Conservation (phyloP, 2,329 filamentous ascomycete genomes). For the Fusarium compactum region DNA sequence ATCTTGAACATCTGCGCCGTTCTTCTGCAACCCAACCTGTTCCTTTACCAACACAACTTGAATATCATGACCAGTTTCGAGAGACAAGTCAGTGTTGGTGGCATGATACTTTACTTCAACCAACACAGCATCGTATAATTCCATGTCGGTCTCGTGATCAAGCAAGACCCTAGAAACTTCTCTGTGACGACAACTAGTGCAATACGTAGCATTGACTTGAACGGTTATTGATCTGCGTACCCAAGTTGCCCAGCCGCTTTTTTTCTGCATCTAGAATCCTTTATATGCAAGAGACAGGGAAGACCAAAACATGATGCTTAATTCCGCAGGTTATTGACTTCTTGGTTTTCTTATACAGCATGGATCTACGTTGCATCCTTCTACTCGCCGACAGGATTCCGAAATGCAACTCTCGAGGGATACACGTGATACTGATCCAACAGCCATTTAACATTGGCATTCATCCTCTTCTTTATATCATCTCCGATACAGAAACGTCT, state of each 20-base stretch:
- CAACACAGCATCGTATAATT: conserved; percentile 2
- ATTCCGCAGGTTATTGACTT: neutral
- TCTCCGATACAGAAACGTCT: neutral
- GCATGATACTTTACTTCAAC: conserved; percentile 6
- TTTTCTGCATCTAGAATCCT: conserved; percentile 11
- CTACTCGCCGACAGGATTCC: neutral
- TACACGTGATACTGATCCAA: conserved; percentile 10
- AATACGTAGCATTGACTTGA: neutral
- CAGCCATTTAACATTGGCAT: neutral
- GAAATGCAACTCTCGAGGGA: neutral
- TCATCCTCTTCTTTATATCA: neutral
- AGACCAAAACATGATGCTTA: neutral
- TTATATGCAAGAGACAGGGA: neutral
- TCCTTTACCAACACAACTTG: neutral
- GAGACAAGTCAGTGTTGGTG: neutral
- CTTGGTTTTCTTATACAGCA: neutral
- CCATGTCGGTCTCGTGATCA: conserved; percentile 9
- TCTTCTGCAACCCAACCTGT: conserved; percentile 11
- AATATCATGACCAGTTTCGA: conserved; percentile 4
- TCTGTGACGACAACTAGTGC: neutral
- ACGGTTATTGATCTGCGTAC: conserved; percentile 1
- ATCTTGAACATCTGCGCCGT: neutral
- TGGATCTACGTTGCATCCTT: conserved; percentile 14
- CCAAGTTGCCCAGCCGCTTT: neutral
- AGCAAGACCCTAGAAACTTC: neutral